Conservation (phyloP, 441 rosid genomes). For the Capsella rubella region DNA sequence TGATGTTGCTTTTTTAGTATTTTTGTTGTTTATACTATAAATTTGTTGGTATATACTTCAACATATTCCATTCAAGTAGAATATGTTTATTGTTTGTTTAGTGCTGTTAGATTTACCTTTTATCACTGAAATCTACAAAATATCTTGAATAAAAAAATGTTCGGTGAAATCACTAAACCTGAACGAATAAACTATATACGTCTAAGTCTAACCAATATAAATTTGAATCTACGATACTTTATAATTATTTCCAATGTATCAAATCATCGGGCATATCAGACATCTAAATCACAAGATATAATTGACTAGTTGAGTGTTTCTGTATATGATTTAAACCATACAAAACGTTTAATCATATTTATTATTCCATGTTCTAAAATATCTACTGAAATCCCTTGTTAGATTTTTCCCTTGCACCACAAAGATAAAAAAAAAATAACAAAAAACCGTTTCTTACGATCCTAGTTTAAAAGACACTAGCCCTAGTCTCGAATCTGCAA, state of each 20-base stretch:
- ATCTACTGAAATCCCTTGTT: not conserved
- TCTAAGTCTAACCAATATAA: not conserved
- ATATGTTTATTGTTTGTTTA: constrained; percentile 6
- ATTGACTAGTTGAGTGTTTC: not conserved
- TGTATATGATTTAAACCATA: not conserved
- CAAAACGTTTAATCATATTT: not conserved
- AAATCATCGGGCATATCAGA: not conserved
- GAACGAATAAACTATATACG: not conserved
- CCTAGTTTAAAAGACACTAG: not conserved
- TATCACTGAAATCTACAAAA: not conserved
- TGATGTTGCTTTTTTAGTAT: not conserved
- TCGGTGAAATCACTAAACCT: not conserved
- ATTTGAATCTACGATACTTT: not conserved
- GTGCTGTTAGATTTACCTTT: constrained; percentile 10
- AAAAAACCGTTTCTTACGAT: not conserved
- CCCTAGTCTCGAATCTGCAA: not conserved
- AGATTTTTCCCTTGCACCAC: not conserved
- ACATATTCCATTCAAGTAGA: not conserved
- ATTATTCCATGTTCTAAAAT: not conserved
- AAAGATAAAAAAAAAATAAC: not conserved
- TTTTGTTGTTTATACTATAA: too few species aligned
- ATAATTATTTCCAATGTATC: not conserved
- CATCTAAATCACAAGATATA: not conserved
- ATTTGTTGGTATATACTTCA: too few species aligned
- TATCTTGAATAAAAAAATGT: not conserved